These are phyloP conservation scores for Chloromonas sp. DNA, from an alignment of 163 green algal genomes.

Conservation along the genomic window DNA sequence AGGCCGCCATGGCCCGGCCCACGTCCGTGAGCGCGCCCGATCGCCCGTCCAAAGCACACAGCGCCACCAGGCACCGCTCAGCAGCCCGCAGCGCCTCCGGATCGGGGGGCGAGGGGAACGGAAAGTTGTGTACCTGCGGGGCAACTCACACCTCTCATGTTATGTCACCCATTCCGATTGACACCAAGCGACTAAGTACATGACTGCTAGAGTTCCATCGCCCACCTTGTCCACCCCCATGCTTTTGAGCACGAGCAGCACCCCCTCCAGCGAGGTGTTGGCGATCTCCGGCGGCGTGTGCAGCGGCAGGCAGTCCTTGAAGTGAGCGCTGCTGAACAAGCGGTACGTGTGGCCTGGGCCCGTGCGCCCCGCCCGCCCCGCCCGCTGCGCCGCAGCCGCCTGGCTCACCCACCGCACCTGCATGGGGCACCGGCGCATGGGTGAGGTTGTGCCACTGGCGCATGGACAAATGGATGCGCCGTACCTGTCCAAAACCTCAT, in stretches of 20 bases:
- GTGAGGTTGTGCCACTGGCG: no score
- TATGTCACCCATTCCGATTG: no score
- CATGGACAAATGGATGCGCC: no score
- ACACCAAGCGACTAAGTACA: no score
- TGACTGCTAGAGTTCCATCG: no score
- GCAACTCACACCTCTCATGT: no score
- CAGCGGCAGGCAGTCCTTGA: constrained; percentile 95
- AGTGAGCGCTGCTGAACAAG: constrained; percentile 85
- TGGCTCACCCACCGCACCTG: constrained; percentile 93
- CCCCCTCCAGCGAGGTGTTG: constrained; percentile 91
- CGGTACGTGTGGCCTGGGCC: constrained; percentile 92
- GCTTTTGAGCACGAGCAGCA: constrained; percentile 47
- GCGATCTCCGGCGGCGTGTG: constrained; percentile 91
- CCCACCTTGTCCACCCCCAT: constrained; percentile 76
- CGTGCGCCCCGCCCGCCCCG: constrained; percentile 90
- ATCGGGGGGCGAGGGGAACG: constrained; percentile 84
- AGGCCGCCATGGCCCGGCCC: constrained; percentile 74
- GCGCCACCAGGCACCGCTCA: constrained; percentile 55
- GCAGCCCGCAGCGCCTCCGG: constrained; percentile 48
- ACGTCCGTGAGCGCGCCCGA: constrained; percentile 56
- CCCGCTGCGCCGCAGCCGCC: constrained; percentile 85
- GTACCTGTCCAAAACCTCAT: no score
- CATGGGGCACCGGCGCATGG: constrained; percentile 90
- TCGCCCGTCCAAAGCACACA: constrained; percentile 54
- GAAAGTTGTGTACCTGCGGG: constrained; percentile 75